These are phyloP conservation scores for Dipodascopsis tothii DNA, from an alignment of 805 yeast genomes.

Conservation along the genomic window DNA sequence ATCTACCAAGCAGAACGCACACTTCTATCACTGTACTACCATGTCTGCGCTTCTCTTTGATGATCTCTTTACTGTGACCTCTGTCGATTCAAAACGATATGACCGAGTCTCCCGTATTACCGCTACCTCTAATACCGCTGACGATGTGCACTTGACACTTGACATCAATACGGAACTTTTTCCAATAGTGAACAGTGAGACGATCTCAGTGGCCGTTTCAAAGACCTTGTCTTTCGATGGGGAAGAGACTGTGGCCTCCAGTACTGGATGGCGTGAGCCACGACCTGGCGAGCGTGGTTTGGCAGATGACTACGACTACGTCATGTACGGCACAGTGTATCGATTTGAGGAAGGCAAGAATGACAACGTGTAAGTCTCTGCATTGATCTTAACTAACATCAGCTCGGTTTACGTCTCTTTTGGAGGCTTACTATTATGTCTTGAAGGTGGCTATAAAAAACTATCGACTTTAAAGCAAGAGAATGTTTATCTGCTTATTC, in stretches of 20 bases:
- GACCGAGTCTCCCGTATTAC: slow-evolving; percentile 85
- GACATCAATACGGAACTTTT: slow-evolving; percentile 89
- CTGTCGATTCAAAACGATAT: slow-evolving; percentile 82
- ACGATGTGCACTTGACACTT: slow-evolving; percentile 71
- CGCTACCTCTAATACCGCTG: slow-evolving; percentile 76
- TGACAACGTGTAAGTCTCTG: slow-evolving; percentile 37
- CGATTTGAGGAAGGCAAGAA: slow-evolving; percentile 82
- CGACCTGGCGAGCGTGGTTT: slow-evolving; percentile 73
- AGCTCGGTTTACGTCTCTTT: slow-evolving; percentile 89
- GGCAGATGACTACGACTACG: slow-evolving; percentile 96
- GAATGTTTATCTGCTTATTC: slow-evolving; percentile 80
- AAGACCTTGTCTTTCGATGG: slow-evolving; percentile 57
- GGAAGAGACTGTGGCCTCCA: slow-evolving; percentile 35
- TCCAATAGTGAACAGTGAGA: slow-evolving; percentile 70
- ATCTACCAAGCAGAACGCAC: too few relatives aligned
- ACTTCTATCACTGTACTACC: too few relatives aligned
- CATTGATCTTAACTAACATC: slow-evolving; percentile 1
- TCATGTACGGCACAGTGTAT: slow-evolving; percentile 96
- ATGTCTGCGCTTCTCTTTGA: slow-evolving; percentile 80
- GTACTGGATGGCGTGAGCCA: slow-evolving; percentile 73
- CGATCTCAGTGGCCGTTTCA: slow-evolving; percentile 79
- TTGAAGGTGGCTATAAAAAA: slow-evolving; percentile 90
- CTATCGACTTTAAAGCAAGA: slow-evolving; percentile 88
- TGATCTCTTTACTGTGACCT: slow-evolving; percentile 79
- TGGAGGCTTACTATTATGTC: slow-evolving; percentile 87